Percentiles rank a stretch among this genome's conserved stretches.
Conservation (phyloP, 2,329 filamentous ascomycete species). For the Colletotrichum noveboracense region DNA sequence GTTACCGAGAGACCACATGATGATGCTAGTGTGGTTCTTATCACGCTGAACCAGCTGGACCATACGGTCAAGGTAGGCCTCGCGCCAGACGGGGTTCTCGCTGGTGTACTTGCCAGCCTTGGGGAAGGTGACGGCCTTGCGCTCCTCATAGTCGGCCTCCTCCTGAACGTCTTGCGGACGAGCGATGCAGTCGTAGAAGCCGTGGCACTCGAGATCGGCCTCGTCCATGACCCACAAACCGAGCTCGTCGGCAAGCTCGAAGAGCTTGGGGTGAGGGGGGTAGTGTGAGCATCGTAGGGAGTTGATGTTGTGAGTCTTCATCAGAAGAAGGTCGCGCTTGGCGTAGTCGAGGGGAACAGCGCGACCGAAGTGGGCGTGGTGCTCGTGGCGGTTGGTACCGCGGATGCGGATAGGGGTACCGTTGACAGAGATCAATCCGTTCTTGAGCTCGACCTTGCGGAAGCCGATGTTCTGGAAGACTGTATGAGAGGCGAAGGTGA, state of each 20-base stretch:
- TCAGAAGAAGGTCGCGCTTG: conserved; percentile 65
- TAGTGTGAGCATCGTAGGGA: conserved; percentile 73
- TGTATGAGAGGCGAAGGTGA: conserved; percentile 45
- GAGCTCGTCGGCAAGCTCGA: conserved; percentile 68
- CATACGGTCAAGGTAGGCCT: conserved; percentile 72
- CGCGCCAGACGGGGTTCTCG: conserved; percentile 65
- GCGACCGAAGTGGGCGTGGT: conserved; percentile 68
- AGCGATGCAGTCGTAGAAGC: conserved; percentile 55
- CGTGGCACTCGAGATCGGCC: conserved; percentile 58
- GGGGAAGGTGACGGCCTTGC: conserved; percentile 60
- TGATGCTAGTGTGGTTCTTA: conserved; percentile 73
- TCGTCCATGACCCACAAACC: conserved; percentile 66
- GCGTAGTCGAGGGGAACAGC: conserved; percentile 68
- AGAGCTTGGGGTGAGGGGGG: conserved; percentile 64
- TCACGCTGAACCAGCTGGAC: conserved; percentile 69
- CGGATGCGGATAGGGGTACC: conserved; percentile 64
- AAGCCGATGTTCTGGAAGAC: conserved; percentile 66
- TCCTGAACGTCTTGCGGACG: conserved; percentile 58
- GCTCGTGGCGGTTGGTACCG: conserved; percentile 74
- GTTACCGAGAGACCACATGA: conserved; percentile 77
- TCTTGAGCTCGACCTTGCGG: conserved; percentile 65
- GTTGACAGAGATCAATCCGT: conserved; percentile 67
- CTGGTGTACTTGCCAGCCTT: conserved; percentile 63
- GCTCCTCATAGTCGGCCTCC: conserved; percentile 63
- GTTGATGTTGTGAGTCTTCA: conserved; percentile 77